Evolutionary conservation across 192 early-diverging fungal species (phyloP).

Genomic region (Coemansia aciculifera): DNA sequence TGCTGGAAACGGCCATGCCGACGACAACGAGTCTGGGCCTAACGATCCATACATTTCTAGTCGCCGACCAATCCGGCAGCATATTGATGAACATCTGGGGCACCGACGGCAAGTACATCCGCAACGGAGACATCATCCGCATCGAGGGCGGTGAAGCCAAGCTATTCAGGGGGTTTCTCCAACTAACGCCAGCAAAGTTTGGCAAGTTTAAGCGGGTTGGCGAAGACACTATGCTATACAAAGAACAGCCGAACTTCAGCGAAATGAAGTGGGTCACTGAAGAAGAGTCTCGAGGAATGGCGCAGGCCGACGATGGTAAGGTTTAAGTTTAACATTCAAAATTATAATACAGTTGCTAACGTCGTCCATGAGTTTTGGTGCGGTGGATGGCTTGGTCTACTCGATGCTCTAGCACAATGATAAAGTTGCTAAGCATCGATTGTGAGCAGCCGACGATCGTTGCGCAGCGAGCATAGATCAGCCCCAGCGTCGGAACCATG

Average conservation of each 20-base stretch:
- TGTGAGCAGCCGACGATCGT: conserved; percentile 31
- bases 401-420: background rate
- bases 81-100: conserved; percentile 64
- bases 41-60: conserved; percentile 60
- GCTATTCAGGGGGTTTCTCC: conserved; percentile 58
- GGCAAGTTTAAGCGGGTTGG: conserved; percentile 63
- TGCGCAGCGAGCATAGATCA: conserved; percentile 43
- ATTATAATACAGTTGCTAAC: background rate
- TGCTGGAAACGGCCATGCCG: conserved; percentile 61
- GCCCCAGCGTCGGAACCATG: conserved; percentile 36
- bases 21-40: conserved; percentile 55
- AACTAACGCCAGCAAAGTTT: conserved; percentile 54
- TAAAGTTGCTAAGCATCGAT: conserved; percentile 2
- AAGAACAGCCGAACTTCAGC: conserved; percentile 53
- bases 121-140: conserved; percentile 63
- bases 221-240: conserved; percentile 54
- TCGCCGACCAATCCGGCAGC: conserved; percentile 62
- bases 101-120: conserved; percentile 52
- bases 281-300: conserved; percentile 33
- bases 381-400: background rate
- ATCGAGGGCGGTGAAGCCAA: conserved; percentile 57
- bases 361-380: background rate
- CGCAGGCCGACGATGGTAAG: background rate
- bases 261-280: conserved; percentile 53
- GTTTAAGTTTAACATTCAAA: too few species aligned